These are phyloP conservation scores for Suillus subaureus DNA, from an alignment of 768 basidiomycete species.

Conservation along the genomic window DNA sequence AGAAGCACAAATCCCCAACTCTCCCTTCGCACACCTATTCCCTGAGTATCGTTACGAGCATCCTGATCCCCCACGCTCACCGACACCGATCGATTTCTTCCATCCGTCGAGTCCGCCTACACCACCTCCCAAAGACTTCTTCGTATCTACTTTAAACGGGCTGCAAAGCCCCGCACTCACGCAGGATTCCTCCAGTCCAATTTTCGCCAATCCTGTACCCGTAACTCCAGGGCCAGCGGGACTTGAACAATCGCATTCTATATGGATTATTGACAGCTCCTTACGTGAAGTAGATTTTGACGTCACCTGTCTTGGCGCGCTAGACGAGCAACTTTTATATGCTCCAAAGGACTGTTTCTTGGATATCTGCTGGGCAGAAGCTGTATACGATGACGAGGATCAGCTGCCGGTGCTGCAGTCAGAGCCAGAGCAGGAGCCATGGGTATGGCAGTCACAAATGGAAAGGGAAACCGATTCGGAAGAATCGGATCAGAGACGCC, in stretches of 20 bases:
- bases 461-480: slow-evolving; percentile 6
- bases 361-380: slow-evolving; percentile 42
- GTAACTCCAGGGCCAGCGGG: neutral
- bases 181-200: neutral
- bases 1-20: neutral
- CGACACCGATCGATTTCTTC: slow-evolving; percentile 6
- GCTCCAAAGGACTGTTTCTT: slow-evolving; percentile 42
- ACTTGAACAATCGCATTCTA: neutral
- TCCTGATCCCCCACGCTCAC: slow-evolving; percentile 6
- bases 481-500: slow-evolving; percentile 11
- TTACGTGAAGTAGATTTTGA: slow-evolving; percentile 38
- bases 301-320: slow-evolving; percentile 34
- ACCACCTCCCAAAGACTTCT: neutral
- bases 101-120: neutral
- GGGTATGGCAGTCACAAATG: neutral
- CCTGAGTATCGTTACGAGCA: neutral
- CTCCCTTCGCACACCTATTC: neutral
- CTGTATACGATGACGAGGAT: slow-evolving; percentile 35
- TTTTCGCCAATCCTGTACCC: neutral
- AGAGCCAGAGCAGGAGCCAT: neutral
- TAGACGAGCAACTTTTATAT: slow-evolving; percentile 43
- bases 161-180: neutral
- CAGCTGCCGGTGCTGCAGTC: neutral
- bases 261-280: slow-evolving; percentile 25
- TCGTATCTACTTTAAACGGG: neutral